Evolutionary conservation across 164 flowering plant genomes (phyloP), one percentile per base, ranked within the genome.

Genomic region (Magnolia kwangsiensis): DNA sequence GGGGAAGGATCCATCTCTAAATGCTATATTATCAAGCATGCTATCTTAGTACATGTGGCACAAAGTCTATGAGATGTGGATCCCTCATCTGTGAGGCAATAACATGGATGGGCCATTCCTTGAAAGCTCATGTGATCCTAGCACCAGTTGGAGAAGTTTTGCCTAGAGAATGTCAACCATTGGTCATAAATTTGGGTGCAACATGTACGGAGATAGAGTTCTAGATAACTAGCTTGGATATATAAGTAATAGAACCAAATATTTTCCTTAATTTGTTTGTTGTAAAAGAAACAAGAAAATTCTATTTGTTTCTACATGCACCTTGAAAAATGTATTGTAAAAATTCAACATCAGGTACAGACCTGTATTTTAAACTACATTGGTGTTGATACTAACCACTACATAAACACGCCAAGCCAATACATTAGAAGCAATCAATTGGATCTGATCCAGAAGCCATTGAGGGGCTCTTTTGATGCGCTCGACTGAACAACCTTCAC

Each of bases 381-480:
- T n/a, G 67, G 24, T 55, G 71, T 45, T 51, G 63, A 74, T 77
- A 91, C 95, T 82, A 29, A 93, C 98, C 94, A 91, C 97, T 49
- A 94, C 83, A 78, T 83, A 92, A 78, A 83, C 91, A 58, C 97
- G 93, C 99, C 99, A 96, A 51, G 85, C 80, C 80, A 85, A 71
- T 63, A 94, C 78, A 83, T 89, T 81, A 11, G 88, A 87, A 66
- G 85, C 82, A 78, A 69, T 24, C 37, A 93, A 83, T 27, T 67
- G 37, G 11, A 85, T 64, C 77, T 75, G 45, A 16, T 70, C 63
- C 37, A 75, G 67, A 49, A 85, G 71, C 37, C 72, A 72, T 72
- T 76, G 74, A 69, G 64, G 58, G 20, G 76, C 31, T 76, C 19
- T 51, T 74, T 66, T 78, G 50, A 79, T 61, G 78, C 45, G 37